Percentiles rank a stretch among this genome's conserved stretches.
phyloP scores from a whole-genome alignment of 345 rosid genomes.

The Cardamine resedifolia region DNA sequence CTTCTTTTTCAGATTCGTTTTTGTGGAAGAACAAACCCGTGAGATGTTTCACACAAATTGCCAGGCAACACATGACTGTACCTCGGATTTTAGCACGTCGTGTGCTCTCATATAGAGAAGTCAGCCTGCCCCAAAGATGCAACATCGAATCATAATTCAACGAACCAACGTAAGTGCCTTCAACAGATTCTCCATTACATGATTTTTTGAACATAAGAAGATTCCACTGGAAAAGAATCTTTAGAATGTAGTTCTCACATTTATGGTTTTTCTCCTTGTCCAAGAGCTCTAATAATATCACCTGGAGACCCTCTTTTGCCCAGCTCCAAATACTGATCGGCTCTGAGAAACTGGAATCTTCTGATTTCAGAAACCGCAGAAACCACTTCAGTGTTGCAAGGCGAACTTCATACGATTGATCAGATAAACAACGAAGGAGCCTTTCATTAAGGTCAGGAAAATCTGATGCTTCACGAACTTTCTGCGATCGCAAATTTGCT shows the following conservation, averaged over 20 bases:
- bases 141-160: conserved; percentile 55
- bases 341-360: conserved; percentile 47
- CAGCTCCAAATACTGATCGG: conserved; percentile 54
- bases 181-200: conserved; percentile 25
- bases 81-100: conserved; percentile 66
- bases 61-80: conserved; percentile 79
- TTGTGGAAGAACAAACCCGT: conserved; percentile 43
- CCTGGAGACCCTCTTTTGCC: conserved; percentile 64
- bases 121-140: conserved; percentile 67
- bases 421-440: conserved; percentile 60
- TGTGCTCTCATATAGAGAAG: conserved; percentile 52
- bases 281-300: conserved; percentile 55
- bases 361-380: conserved; percentile 58
- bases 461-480: conserved; percentile 39
- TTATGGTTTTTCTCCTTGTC: conserved; percentile 63
- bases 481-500: conserved; percentile 28
- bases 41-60: conserved; percentile 65
- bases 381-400: conserved; percentile 87
- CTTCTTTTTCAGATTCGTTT: conserved; percentile 35
- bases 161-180: conserved; percentile 50
- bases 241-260: conserved; percentile 69
- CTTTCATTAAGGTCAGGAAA: conserved; percentile 52
- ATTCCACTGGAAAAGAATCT: conserved; percentile 84
- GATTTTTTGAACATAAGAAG: conserved; percentile 53
- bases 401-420: conserved; percentile 88